Percentiles rank a stretch among this genome's conserved stretches.
Conservation (phyloP, 2,329 filamentous ascomycete genomes). For the Talaromyces rugulosus region DNA sequence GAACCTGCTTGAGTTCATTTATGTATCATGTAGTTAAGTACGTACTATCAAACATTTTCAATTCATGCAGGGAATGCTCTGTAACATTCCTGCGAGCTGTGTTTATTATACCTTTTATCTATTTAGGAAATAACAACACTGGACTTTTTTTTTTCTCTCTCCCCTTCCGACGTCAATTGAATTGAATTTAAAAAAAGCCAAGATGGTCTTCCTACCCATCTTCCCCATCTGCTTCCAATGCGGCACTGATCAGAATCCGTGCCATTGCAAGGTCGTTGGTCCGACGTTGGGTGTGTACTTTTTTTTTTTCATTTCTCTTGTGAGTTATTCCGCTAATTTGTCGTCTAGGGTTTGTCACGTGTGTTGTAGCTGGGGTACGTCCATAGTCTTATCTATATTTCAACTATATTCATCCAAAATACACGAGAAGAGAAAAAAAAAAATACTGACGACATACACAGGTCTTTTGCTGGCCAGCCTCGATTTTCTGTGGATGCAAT, state of each 20-base stretch:
- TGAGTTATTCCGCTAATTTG: background rate
- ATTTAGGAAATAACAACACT: background rate
- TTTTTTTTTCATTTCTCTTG: background rate
- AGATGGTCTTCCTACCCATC: conserved; percentile 45
- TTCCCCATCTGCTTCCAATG: conserved; percentile 54
- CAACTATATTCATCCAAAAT: background rate
- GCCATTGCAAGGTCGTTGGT: conserved; percentile 54
- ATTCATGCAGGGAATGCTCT: background rate
- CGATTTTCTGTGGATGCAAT: conserved; percentile 55
- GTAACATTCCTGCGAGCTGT: background rate
- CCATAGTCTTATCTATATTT: background rate
- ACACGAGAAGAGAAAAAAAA: background rate
- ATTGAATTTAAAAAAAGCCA: background rate
- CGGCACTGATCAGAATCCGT: conserved; percentile 54
- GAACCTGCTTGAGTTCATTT: background rate
- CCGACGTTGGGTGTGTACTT: conserved; percentile 46
- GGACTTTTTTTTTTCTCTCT: too few species aligned
- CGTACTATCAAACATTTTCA: background rate
- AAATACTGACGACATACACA: background rate
- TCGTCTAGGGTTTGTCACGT: conserved; percentile 5
- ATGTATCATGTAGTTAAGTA: background rate
- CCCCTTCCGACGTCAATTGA: too few species aligned
- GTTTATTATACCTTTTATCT: background rate
- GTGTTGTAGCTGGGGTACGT: conserved; percentile 11
- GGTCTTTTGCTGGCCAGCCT: conserved; percentile 46